A percentile compares a stretch with the other conserved stretches of the same genome.
Evolutionary conservation across 139 green algal genomes (phyloP).

Genomic region (Raphidocelis subcapitata): DNA sequence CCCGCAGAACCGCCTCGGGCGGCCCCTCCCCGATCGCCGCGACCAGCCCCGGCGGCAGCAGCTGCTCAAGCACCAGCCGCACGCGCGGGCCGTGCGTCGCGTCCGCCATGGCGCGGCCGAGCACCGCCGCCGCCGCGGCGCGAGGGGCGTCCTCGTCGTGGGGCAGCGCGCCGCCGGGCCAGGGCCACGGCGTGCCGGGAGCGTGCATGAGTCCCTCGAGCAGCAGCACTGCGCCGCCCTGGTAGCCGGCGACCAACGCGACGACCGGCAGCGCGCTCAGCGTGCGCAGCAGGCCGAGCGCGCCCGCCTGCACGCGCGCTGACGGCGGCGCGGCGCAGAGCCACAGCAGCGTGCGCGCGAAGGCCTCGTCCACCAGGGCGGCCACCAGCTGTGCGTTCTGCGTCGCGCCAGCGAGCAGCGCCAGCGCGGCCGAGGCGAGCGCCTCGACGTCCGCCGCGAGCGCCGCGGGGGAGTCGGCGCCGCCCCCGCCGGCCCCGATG

Average conservation of each 20-base stretch:
- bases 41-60: constrained; percentile 84
- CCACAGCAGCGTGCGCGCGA: constrained; percentile 57
- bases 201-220: constrained; percentile 68
- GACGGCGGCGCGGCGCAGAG: constrained; percentile 56
- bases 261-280: constrained; percentile 38
- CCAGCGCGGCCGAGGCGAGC: constrained; percentile 44
- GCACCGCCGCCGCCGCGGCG: constrained; percentile 59
- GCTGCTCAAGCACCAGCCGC: constrained; percentile 54
- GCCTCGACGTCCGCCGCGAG: constrained; percentile 24
- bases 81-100: constrained; percentile 71
- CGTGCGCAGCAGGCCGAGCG: constrained; percentile 65
- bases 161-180: constrained; percentile 2
- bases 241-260: constrained; percentile 30
- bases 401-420: constrained; percentile 57
- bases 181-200: constrained; percentile 10
- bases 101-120: constrained; percentile 59
- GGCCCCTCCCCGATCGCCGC: constrained; percentile 62
- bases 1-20: constrained; percentile 29
- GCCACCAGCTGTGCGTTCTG: constrained; percentile 66
- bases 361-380: constrained; percentile 54
- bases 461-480: neutral
- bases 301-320: constrained; percentile 28
- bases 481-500: neutral
- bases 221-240: constrained; percentile 75
- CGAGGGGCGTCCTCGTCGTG: constrained; percentile 27